Conservation (phyloP, 1,284 basidiomycete genomes). For the Bjerkandera adusta region DNA sequence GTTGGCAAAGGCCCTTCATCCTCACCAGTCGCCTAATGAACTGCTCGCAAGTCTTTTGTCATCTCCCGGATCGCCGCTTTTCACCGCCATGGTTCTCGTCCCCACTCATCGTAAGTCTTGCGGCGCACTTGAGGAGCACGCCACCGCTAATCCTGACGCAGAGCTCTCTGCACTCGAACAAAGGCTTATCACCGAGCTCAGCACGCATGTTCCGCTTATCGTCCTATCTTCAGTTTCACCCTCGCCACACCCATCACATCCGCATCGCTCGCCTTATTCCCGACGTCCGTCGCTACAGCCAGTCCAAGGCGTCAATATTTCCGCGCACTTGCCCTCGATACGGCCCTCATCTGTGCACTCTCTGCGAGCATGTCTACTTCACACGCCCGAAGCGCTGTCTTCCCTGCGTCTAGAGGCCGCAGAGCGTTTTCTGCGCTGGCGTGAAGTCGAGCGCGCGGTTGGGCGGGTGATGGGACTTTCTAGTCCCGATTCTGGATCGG, state of each 20-base stretch:
- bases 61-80: constrained; percentile 39
- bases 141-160: too few species aligned
- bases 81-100: constrained; percentile 58
- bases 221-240: constrained; percentile 33
- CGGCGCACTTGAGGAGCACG: too few species aligned
- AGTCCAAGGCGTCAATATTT: constrained; percentile 23
- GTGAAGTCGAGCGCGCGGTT: constrained; percentile 58
- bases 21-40: constrained; percentile 44
- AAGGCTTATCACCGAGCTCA: constrained; percentile 47
- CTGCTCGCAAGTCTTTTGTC: constrained; percentile 52
- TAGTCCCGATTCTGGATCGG: constrained; percentile 13
- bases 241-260: neutral
- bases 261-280: constrained; percentile 6
- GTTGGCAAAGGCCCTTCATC: constrained; percentile 48
- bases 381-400: constrained; percentile 54
- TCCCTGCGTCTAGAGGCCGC: constrained; percentile 59
- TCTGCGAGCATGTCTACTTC: constrained; percentile 59
- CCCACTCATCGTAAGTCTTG: constrained; percentile 43
- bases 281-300: neutral
- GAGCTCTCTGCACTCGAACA: constrained; percentile 44
- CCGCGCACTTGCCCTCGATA: constrained; percentile 48
- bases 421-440: constrained; percentile 69
- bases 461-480: constrained; percentile 20
- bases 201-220: constrained; percentile 54
- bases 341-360: constrained; percentile 45